These are phyloP conservation scores for Biscogniauxia mediterranea DNA, from an alignment of 2,329 filamentous ascomycete genomes.

Conservation along the genomic window DNA sequence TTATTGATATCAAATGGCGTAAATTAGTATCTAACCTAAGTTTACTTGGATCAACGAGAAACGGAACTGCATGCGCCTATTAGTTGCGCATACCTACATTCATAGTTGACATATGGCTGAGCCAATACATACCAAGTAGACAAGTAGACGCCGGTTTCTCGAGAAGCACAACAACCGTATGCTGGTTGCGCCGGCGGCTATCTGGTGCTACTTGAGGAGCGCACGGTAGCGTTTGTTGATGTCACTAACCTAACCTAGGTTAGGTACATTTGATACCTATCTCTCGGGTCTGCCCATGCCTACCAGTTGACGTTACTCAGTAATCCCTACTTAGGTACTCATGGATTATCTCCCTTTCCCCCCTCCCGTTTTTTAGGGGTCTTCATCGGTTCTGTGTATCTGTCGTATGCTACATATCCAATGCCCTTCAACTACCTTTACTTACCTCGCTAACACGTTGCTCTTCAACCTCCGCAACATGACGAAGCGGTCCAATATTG, in stretches of 20 bases:
- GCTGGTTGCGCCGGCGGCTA: not conserved
- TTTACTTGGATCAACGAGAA: not conserved
- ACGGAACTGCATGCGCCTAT: not conserved
- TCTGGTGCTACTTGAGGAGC: not conserved
- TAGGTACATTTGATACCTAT: no score
- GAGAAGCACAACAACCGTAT: not conserved
- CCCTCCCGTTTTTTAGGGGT: not conserved
- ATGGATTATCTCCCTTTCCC: not conserved
- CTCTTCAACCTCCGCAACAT: not conserved
- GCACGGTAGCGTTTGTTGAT: no score
- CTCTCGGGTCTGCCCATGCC: not conserved
- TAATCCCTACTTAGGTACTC: no score
- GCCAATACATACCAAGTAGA: not conserved
- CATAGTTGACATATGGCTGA: no score
- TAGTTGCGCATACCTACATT: not conserved
- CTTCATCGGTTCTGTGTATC: not conserved
- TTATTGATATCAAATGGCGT: no score
- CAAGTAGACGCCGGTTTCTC: not conserved
- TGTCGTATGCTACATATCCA: not conserved
- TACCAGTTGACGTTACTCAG: no score
- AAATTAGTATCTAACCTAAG: no score
- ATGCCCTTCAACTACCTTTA: not conserved
- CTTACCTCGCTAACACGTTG: not conserved
- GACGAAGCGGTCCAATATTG: not conserved
- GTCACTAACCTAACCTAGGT: no score